phyloP scores from a whole-genome alignment of 2,329 filamentous ascomycete species.

The Chaetomiaceae sp. region DNA sequence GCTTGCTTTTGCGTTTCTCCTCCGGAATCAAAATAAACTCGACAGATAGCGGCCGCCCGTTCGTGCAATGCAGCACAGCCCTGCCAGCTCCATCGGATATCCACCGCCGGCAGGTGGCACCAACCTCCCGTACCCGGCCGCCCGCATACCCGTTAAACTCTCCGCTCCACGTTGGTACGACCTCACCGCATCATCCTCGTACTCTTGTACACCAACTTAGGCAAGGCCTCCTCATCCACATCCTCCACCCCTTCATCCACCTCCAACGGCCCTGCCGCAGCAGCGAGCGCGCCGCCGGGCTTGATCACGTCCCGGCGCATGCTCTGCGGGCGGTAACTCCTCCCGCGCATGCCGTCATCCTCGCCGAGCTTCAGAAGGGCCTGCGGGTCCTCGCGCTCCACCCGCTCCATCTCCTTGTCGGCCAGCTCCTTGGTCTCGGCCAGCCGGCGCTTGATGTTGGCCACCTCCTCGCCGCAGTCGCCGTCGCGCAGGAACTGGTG shows the following conservation, averaged over 20 bases:
- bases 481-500: constrained; percentile 87
- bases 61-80: constrained; percentile 1
- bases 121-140: neutral
- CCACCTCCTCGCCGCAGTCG: constrained; percentile 73
- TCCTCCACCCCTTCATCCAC: constrained; percentile 42
- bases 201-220: constrained; percentile 41
- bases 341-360: constrained; percentile 37
- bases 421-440: constrained; percentile 59
- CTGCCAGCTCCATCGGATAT: neutral
- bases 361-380: constrained; percentile 38
- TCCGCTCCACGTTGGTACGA: neutral
- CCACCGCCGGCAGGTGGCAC: neutral
- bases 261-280: constrained; percentile 27
- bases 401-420: constrained; percentile 53
- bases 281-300: neutral
- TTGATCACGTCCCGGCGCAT: constrained; percentile 43
- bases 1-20: too few relatives aligned
- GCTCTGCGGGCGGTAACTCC: constrained; percentile 50
- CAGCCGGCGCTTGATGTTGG: constrained; percentile 63
- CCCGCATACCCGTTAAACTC: constrained; percentile 2
- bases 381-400: constrained; percentile 50
- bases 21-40: neutral
- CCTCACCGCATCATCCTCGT: constrained; percentile 32
- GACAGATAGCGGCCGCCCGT: neutral
- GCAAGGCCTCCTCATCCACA: constrained; percentile 31